Percentiles rank a stretch among this genome's conserved stretches.
phyloP scores from a whole-genome alignment of 352 stramenopile species.

The Phytophthora pisi region DNA sequence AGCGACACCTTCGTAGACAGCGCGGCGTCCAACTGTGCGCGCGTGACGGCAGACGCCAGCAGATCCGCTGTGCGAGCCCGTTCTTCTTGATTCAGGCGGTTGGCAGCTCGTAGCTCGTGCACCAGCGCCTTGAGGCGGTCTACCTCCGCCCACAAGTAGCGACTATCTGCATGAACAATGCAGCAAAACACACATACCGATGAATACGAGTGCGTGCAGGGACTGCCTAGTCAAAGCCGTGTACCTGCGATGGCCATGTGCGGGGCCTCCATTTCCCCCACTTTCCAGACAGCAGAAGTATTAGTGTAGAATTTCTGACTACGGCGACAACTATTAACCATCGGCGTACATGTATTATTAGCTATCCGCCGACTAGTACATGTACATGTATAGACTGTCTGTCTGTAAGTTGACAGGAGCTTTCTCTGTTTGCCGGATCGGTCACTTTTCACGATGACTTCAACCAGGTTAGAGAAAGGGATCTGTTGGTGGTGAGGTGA shows the following conservation, averaged over 20 bases:
- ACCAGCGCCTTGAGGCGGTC: constrained; percentile 62
- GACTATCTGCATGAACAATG: constrained; percentile 37
- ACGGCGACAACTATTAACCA: neutral
- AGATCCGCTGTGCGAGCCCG: constrained; percentile 40
- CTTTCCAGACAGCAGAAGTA: neutral
- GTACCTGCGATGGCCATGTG: constrained; percentile 36
- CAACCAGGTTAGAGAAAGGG: neutral
- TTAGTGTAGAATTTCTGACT: neutral
- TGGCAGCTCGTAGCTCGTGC: constrained; percentile 42
- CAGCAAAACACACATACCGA: constrained; percentile 2
- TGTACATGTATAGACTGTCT: neutral
- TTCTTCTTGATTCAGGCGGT: constrained; percentile 35
- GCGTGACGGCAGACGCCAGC: constrained; percentile 55
- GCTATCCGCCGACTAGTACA: neutral
- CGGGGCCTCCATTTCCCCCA: neutral
- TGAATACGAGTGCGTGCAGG: neutral
- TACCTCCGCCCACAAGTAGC: constrained; percentile 64
- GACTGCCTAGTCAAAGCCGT: neutral
- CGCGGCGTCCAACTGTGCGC: constrained; percentile 65
- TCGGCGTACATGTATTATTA: neutral
- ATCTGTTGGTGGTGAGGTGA: neutral
- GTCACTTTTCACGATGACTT: neutral
- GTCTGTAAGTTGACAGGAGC: neutral
- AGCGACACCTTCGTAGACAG: constrained; percentile 65
- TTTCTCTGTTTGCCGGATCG: constrained; percentile 2